Conservation (phyloP, 148 eudicot genomes). For the Arbutus unedo region DNA sequence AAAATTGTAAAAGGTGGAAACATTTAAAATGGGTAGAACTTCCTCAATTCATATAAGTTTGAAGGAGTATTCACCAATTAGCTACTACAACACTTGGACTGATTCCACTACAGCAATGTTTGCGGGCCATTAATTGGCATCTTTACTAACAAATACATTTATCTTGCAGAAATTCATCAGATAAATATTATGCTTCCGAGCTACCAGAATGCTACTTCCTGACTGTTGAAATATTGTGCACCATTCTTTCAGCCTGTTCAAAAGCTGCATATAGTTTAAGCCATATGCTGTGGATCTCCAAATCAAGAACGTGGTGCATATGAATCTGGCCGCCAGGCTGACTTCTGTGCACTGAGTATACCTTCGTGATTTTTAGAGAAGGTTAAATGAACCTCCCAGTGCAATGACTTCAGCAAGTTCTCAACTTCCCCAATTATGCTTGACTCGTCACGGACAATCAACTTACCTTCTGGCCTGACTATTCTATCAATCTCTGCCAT, state of each 20-base stretch:
- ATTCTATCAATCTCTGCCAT: conserved; percentile 73
- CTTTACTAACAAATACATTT: background rate
- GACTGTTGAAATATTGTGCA: conserved; percentile 3
- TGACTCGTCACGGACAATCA: conserved; percentile 55
- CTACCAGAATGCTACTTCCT: background rate
- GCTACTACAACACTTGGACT: background rate
- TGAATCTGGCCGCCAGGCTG: conserved; percentile 59
- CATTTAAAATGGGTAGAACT: background rate
- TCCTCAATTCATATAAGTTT: background rate
- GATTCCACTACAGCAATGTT: background rate
- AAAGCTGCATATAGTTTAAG: background rate
- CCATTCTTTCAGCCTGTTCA: background rate
- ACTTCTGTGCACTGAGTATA: conserved; percentile 49
- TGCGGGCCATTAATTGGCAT: background rate
- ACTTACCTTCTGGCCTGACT: conserved; percentile 58
- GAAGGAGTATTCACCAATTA: background rate
- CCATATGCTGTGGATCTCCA: background rate
- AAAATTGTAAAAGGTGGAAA: background rate
- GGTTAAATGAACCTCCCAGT: conserved; percentile 52
- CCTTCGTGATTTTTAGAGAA: conserved; percentile 51
- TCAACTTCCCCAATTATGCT: conserved; percentile 56
- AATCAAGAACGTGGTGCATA: conserved; percentile 33
- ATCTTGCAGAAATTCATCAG: background rate
- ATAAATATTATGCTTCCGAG: background rate
- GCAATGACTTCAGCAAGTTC: conserved; percentile 52